These are phyloP conservation scores for Alloteropsis semialata DNA, from an alignment of 176 grass and related monocot species.

Conservation along the genomic window DNA sequence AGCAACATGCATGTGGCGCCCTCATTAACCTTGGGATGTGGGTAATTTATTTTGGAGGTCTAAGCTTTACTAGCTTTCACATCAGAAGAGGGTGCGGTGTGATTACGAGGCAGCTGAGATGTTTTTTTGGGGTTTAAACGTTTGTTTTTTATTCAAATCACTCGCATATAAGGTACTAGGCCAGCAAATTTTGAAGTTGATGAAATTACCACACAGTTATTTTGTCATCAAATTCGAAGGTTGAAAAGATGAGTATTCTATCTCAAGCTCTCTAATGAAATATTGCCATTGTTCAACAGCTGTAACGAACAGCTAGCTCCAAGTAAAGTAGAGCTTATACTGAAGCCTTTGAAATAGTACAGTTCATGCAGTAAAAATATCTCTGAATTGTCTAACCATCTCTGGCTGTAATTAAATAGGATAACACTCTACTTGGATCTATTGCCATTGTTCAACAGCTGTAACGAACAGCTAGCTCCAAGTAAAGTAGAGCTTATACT, in stretches of 20 bases:
- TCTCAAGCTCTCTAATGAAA: background rate
- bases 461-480: background rate
- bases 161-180: too few species aligned
- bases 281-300: background rate
- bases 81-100: background rate
- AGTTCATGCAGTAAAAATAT: background rate
- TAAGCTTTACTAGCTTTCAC: constrained; percentile 15
- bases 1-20: constrained; percentile 22
- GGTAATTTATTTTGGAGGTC: constrained; percentile 1
- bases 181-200: too few species aligned
- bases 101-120: background rate
- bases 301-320: background rate
- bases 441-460: background rate
- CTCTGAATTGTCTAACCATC: background rate
- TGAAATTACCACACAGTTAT: too few species aligned
- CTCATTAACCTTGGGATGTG: constrained; percentile 28
- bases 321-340: background rate
- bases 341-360: constrained; percentile 1
- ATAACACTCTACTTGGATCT: constrained; percentile 15
- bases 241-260: background rate
- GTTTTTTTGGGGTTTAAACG: constrained; percentile 33
- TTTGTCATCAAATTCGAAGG: background rate
- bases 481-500: background rate
- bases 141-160: background rate
- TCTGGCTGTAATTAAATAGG: background rate